Evolutionary conservation across 306 rosid genomes (phyloP).

Genomic region (Trifolium subterraneum): DNA sequence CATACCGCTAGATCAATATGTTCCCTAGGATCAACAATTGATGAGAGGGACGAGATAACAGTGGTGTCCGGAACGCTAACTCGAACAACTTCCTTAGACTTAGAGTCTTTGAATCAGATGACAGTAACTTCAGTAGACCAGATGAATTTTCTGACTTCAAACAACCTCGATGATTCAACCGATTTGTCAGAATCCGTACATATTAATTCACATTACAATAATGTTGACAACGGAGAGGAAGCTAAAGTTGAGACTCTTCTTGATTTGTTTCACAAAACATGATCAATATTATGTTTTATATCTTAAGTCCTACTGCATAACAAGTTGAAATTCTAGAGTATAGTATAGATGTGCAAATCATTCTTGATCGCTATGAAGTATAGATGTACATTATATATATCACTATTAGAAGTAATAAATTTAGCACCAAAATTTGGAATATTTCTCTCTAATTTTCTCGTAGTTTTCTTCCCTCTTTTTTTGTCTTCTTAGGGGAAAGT

Average conservation of each 20-base stretch:
- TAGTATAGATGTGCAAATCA: constrained; percentile 31
- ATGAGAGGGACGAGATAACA: constrained; percentile 84
- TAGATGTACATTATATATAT: not conserved
- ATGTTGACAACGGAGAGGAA: constrained; percentile 42
- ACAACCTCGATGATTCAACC: constrained; percentile 42
- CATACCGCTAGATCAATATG: constrained; percentile 78
- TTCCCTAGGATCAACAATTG: constrained; percentile 72
- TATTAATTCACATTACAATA: constrained; percentile 27
- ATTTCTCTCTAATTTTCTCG: not conserved
- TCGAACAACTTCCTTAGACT: constrained; percentile 69
- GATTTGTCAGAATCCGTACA: constrained; percentile 49
- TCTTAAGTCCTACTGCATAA: constrained; percentile 13
- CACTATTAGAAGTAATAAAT: not conserved
- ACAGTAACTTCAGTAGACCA: constrained; percentile 63
- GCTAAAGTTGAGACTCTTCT: constrained; percentile 60
- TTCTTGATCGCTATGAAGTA: constrained; percentile 9
- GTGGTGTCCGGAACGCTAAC: constrained; percentile 78
- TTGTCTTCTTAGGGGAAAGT: too few relatives aligned
- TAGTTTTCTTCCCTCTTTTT: too few relatives aligned
- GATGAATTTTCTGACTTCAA: constrained; percentile 48
- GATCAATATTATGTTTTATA: constrained; percentile 24
- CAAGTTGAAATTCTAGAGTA: constrained; percentile 1
- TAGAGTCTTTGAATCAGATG: constrained; percentile 72
- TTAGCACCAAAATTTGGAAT: not conserved
- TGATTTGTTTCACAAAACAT: constrained; percentile 75